A percentile compares a stretch with the other conserved stretches of the same genome.
These are phyloP conservation scores for Kondoa subrosea DNA, from an alignment of 768 basidiomycete genomes.

Conservation along the genomic window DNA sequence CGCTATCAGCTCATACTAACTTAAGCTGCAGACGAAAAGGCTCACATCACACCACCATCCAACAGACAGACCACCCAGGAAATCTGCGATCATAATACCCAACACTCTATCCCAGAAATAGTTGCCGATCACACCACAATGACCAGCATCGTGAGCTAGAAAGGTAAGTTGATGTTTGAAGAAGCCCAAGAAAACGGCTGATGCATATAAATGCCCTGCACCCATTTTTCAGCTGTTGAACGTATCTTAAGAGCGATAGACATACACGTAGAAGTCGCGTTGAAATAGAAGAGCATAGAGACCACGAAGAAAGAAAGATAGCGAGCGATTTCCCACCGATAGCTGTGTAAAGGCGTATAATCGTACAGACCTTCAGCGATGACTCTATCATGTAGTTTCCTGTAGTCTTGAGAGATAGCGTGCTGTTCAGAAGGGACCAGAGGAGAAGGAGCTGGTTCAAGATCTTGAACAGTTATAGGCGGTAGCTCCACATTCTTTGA, in stretches of 20 bases:
- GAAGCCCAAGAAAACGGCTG: constrained; percentile 66
- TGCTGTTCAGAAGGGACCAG: constrained; percentile 25
- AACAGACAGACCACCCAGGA: constrained; percentile 77
- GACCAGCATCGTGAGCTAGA: constrained; percentile 81
- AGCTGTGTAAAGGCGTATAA: constrained; percentile 60
- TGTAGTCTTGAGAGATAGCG: constrained; percentile 10
- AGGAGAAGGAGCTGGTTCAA: constrained; percentile 28
- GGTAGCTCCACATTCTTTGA: constrained; percentile 13
- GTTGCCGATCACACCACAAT: constrained; percentile 78
- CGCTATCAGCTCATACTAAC: constrained; percentile 14
- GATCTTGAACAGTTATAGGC: constrained; percentile 20
- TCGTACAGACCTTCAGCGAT: constrained; percentile 62
- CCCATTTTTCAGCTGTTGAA: not conserved
- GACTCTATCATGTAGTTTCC: constrained; percentile 51
- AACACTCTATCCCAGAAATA: constrained; percentile 65
- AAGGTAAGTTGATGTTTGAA: constrained; percentile 94
- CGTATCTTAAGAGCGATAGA: not conserved
- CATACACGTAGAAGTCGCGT: constrained; percentile 19
- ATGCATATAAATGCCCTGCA: constrained; percentile 50
- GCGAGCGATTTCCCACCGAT: constrained; percentile 71
- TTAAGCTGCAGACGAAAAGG: constrained; percentile 6
- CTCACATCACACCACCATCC: constrained; percentile 97
- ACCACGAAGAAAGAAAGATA: constrained; percentile 49
- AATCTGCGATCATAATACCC: constrained; percentile 63
- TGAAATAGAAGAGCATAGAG: constrained; percentile 47